These are phyloP conservation scores for Cryptosporidium canis DNA, from an alignment of 169 alveolate genomes.

Conservation along the genomic window DNA sequence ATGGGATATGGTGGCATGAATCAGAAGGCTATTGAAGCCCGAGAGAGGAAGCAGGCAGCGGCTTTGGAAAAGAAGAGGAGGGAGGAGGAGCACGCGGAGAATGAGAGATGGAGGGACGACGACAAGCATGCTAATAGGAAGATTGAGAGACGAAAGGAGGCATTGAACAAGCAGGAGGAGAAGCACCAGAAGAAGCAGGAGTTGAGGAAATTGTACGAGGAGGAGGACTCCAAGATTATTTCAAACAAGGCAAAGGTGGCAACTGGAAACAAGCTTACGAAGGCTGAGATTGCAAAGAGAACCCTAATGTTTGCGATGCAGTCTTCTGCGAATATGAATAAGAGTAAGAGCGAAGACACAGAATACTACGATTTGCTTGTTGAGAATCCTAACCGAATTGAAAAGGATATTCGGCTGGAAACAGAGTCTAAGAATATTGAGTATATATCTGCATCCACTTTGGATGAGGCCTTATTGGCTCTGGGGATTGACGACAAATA, in stretches of 20 bases:
- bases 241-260: slow-evolving; percentile 20
- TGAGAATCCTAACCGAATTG: slow-evolving; percentile 47
- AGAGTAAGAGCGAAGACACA: neutral
- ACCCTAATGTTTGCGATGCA: slow-evolving; percentile 67
- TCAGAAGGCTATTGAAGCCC: slow-evolving; percentile 70
- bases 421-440: slow-evolving; percentile 27
- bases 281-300: slow-evolving; percentile 65
- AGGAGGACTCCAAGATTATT: slow-evolving; percentile 43
- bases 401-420: slow-evolving; percentile 8
- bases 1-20: slow-evolving; percentile 71
- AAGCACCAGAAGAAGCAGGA: slow-evolving; percentile 37
- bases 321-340: neutral
- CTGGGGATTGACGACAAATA: slow-evolving; percentile 1
- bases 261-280: slow-evolving; percentile 40
- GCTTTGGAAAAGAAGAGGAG: slow-evolving; percentile 55
- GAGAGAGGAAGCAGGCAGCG: slow-evolving; percentile 68
- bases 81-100: slow-evolving; percentile 52
- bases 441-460: slow-evolving; percentile 53
- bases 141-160: slow-evolving; percentile 34
- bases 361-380: slow-evolving; percentile 30
- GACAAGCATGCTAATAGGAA: slow-evolving; percentile 64
- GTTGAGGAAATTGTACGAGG: slow-evolving; percentile 46
- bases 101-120: slow-evolving; percentile 58
- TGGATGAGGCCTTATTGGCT: slow-evolving; percentile 47
- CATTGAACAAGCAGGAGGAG: slow-evolving; percentile 47